phyloP scores from a whole-genome alignment of 78 protist genomes.

The Paulinella micropora region DNA sequence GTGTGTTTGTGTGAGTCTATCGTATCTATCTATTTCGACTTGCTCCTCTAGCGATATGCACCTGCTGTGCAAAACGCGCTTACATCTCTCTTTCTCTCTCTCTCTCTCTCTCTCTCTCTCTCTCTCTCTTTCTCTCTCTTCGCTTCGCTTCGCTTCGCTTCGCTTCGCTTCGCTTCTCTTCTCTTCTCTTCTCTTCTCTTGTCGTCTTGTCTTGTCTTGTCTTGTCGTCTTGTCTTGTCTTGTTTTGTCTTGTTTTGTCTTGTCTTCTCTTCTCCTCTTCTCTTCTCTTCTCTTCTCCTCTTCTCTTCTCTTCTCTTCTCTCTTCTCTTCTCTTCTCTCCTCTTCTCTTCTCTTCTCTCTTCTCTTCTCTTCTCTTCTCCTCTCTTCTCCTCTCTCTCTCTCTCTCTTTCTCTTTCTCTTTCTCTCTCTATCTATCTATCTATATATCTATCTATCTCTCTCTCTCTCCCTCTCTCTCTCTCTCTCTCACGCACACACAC shows the following conservation, averaged over 20 bases:
- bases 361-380: neutral
- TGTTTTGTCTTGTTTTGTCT: neutral
- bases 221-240: no score
- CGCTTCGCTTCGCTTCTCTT: neutral
- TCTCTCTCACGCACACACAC: no score
- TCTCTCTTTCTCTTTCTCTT: neutral
- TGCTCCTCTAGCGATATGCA: no score
- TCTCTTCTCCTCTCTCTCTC: neutral
- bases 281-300: neutral
- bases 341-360: neutral
- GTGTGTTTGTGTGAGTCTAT: no score
- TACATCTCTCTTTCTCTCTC: no score
- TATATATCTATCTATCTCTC: no score
- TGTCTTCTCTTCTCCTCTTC: neutral
- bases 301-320: neutral
- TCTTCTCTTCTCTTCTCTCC: neutral
- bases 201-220: no score
- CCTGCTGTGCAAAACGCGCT: no score
- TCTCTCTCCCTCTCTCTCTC: no score
- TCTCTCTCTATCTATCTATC: no score
- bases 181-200: neutral
- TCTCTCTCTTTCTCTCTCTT: neutral
- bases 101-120: neutral
- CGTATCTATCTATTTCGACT: no score
- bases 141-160: neutral